A percentile compares a stretch with the other conserved stretches of the same genome.
Conservation (phyloP, 1,139 yeast species). For the Geotrichum reessii region DNA sequence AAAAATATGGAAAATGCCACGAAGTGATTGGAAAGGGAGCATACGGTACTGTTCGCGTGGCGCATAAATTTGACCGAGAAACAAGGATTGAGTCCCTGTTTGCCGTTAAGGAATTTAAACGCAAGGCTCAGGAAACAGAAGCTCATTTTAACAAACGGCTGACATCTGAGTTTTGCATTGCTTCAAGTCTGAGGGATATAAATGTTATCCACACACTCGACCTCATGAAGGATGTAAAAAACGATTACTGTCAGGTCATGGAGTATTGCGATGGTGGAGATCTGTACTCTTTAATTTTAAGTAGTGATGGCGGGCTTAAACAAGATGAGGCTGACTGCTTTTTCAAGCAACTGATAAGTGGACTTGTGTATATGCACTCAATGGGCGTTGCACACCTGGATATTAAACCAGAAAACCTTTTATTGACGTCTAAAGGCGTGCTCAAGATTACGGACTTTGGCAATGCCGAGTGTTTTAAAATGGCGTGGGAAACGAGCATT, state of each 20-base stretch:
- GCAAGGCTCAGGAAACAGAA: slow-evolving; percentile 51
- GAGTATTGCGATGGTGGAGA: slow-evolving; percentile 96
- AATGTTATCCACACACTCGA: slow-evolving; percentile 85
- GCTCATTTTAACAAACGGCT: slow-evolving; percentile 62
- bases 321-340: slow-evolving; percentile 91
- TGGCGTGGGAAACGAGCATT: slow-evolving; percentile 93
- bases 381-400: slow-evolving; percentile 97
- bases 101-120: slow-evolving; percentile 79
- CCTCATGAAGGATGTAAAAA: slow-evolving; percentile 80
- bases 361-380: slow-evolving; percentile 92
- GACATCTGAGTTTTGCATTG: slow-evolving; percentile 79
- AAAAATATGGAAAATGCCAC: slow-evolving; percentile 73
- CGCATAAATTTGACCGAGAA: slow-evolving; percentile 49
- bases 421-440: slow-evolving; percentile 72
- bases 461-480: slow-evolving; percentile 87
- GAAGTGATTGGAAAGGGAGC: slow-evolving; percentile 82
- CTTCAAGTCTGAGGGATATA: slow-evolving; percentile 70
- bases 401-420: slow-evolving; percentile 85
- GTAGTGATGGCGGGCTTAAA: slow-evolving; percentile 72
- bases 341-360: slow-evolving; percentile 84
- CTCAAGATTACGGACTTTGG: slow-evolving; percentile 94
- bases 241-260: slow-evolving; percentile 94
- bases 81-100: slow-evolving; percentile 47
- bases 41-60: slow-evolving; percentile 74
- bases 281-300: slow-evolving; percentile 74